A percentile compares a stretch with the other conserved stretches of the same genome.
Conservation (phyloP, 2,329 filamentous ascomycete genomes). For the Scedosporium aurantiacum region DNA sequence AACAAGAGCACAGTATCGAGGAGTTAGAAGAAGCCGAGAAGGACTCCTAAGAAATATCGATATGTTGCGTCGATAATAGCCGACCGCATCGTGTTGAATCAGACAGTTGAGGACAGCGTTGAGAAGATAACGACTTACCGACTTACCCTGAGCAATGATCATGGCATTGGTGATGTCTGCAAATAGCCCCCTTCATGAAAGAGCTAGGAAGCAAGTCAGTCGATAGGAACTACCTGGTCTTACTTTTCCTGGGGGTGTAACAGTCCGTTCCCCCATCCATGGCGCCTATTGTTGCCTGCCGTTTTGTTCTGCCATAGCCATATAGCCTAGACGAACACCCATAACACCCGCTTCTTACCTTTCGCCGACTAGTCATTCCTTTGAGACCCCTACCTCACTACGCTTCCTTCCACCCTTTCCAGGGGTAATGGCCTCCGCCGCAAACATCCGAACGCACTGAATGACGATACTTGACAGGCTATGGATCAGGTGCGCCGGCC, state of each 20-base stretch:
- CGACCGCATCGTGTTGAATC: not conserved
- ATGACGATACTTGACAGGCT: too few species aligned
- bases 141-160: too few species aligned
- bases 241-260: not conserved
- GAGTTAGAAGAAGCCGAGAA: constrained; percentile 52
- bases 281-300: constrained; percentile 1
- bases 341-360: constrained; percentile 3
- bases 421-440: too few species aligned
- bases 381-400: not conserved
- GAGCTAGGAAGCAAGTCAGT: too few species aligned
- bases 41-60: constrained; percentile 15
- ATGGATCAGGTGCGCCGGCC: too few species aligned
- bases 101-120: not conserved
- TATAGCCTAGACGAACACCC: constrained; percentile 7
- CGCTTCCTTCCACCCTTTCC: too few species aligned
- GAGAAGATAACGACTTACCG: not conserved
- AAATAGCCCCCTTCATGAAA: too few species aligned
- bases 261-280: constrained; percentile 1
- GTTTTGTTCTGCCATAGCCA: constrained; percentile 9
- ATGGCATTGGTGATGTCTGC: too few species aligned
- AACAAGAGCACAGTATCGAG: constrained; percentile 29
- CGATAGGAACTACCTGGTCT: not conserved
- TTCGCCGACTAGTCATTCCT: not conserved
- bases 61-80: not conserved
- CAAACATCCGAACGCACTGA: too few species aligned